phyloP scores from a whole-genome alignment of 148 eudicot species.

The Diospyros lotus region DNA sequence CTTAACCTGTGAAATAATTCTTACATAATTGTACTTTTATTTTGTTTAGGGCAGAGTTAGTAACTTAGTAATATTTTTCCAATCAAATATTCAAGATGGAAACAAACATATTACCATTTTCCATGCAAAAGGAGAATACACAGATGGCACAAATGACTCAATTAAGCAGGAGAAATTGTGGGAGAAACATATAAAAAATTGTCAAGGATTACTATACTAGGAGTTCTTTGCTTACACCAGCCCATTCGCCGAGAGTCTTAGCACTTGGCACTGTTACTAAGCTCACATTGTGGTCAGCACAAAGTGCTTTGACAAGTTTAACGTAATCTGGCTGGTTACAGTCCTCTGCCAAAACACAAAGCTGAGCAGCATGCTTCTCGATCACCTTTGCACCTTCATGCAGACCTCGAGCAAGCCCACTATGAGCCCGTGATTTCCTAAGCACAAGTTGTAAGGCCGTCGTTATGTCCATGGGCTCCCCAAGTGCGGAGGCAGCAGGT shows the following conservation, averaged over 20 bases:
- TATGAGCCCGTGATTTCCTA: conserved; percentile 45
- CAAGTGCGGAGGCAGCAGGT: conserved; percentile 44
- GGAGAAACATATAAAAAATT: not conserved
- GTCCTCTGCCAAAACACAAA: conserved; percentile 55
- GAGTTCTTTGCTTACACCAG: conserved; percentile 41
- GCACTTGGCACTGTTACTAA: conserved; percentile 50
- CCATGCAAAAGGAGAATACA: not conserved
- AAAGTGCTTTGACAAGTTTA: conserved; percentile 49
- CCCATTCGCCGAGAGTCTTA: conserved; percentile 61
- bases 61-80: not conserved
- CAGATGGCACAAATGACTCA: not conserved
- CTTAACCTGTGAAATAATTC: not conserved
- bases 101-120: not conserved
- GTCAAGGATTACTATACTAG: not conserved
- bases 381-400: conserved; percentile 52
- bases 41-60: too few relatives aligned
- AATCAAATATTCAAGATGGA: not conserved
- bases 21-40: not conserved
- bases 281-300: conserved; percentile 52
- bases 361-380: conserved; percentile 49
- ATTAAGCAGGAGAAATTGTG: not conserved
- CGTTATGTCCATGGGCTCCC: conserved; percentile 52
- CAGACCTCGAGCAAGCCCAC: conserved; percentile 49
- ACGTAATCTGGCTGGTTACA: conserved; percentile 49
- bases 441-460: conserved; percentile 50